Evolutionary conservation across 2,329 filamentous ascomycete genomes (phyloP).

Genomic region (Fusarium palustre): DNA sequence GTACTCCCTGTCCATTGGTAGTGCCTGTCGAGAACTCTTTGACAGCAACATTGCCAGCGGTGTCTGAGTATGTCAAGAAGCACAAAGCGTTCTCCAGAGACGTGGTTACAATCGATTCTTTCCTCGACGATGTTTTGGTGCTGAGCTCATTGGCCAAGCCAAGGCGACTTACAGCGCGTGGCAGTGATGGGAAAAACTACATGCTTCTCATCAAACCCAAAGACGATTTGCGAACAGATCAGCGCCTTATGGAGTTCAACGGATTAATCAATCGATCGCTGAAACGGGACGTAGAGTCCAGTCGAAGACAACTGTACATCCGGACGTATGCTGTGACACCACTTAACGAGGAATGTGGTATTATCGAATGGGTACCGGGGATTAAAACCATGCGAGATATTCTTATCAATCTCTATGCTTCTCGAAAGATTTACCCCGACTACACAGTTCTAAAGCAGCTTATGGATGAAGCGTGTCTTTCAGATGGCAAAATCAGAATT

Average conservation of each 20-base stretch:
- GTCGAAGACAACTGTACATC: constrained; percentile 91
- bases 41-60: constrained; percentile 81
- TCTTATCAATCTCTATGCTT: constrained; percentile 80
- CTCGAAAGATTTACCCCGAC: constrained; percentile 76
- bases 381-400: constrained; percentile 95
- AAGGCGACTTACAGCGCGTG: constrained; percentile 86
- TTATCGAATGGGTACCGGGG: constrained; percentile 98
- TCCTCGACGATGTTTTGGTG: constrained; percentile 89
- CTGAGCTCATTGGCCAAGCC: constrained; percentile 93
- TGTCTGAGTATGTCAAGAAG: constrained; percentile 76
- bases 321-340: constrained; percentile 97
- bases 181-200: constrained; percentile 89
- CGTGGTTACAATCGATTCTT: constrained; percentile 82
- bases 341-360: constrained; percentile 95
- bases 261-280: constrained; percentile 96
- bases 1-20: constrained; percentile 84
- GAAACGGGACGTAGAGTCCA: constrained; percentile 91
- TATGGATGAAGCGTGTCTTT: constrained; percentile 72
- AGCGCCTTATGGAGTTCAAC: constrained; percentile 99
- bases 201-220: constrained; percentile 97
- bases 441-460: constrained; percentile 73
- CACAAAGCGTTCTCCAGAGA: constrained; percentile 91
- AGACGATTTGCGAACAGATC: constrained; percentile 96
- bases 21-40: constrained; percentile 89
- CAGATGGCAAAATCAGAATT: constrained; percentile 71